Evolutionary conservation across 2,329 filamentous ascomycete species (phyloP), one percentile per base, ranked within the genome.

Genomic region (Fusarium illudens): DNA sequence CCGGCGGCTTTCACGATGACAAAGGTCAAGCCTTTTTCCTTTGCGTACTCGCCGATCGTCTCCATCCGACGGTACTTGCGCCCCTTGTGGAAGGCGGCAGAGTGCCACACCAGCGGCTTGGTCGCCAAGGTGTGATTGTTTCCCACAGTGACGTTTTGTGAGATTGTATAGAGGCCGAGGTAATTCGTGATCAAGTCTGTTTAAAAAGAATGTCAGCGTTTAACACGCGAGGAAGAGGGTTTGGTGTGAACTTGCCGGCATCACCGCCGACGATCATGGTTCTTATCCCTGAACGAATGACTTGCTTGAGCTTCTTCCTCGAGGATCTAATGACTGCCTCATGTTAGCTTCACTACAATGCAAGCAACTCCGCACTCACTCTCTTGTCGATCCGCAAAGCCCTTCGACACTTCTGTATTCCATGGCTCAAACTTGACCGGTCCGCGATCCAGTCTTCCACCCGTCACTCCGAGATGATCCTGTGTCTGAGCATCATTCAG

Each of bases 161-260:
- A 25, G 13, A 62, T 11, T 33, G 13, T 32, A 2, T 2, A 6
- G 17, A 62, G 36, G 11, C 58, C 62, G 1, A 58, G n/a, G 19
- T 20, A 15, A 17, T 51, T 62, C n/a, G 59, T 22, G 10, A 54
- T 33, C 6, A 64, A 10, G 9, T 62, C 62, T 64, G 17, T 20
- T 20, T 13, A 4, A 15, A 4, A 27, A 4, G 11, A 4, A 27
- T 27, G 42, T 53, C 11, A 48, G 42, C 12, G 3, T 1, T 20
- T 42, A n/a, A 17, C 3, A 4, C n/a, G n/a, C n/a, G 5, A 17
- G 2, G 6, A 9, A 13, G 5, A 13, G 7, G 4, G 10, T 2
- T 6, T 2, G 12, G 4, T 1, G 15, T 22, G 15, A 42, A 42
- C 62, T 44, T 54, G 39, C 62, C 59, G 6, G 58, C 48, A 33